phyloP scores from a whole-genome alignment of 305 asterid genomes.

The Euphrasia arctica region DNA sequence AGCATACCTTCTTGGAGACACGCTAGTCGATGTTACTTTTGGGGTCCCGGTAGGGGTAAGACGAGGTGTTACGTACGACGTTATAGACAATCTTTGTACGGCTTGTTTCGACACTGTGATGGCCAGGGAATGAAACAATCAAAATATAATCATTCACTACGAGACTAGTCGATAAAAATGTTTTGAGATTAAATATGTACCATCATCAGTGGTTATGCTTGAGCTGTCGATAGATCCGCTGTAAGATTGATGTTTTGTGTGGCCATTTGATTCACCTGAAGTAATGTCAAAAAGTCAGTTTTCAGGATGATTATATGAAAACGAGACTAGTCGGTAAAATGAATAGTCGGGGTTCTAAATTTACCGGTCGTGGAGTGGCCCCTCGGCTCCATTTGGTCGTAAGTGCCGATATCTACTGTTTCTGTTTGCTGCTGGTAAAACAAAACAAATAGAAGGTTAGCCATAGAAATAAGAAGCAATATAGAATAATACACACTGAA shows the following conservation, averaged over 20 bases:
- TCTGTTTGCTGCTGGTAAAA: slow-evolving; percentile 56
- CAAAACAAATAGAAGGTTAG: slow-evolving; percentile 22
- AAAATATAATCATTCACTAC: slow-evolving; percentile 18
- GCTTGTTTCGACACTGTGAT: slow-evolving; percentile 58
- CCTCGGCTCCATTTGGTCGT: slow-evolving; percentile 66
- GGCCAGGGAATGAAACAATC: too few species aligned
- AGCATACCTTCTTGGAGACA: slow-evolving; percentile 79
- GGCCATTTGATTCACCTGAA: slow-evolving; percentile 59
- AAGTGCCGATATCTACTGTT: slow-evolving; percentile 82
- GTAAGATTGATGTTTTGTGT: slow-evolving; percentile 45
- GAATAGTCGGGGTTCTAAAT: slow-evolving; percentile 7
- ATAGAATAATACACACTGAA: neutral
- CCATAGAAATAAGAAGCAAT: slow-evolving; percentile 12
- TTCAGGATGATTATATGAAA: slow-evolving; percentile 14
- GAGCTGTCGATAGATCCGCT: slow-evolving; percentile 45
- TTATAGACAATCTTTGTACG: slow-evolving; percentile 48
- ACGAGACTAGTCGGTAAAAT: neutral
- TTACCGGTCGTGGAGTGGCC: slow-evolving; percentile 56
- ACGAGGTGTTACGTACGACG: slow-evolving; percentile 70
- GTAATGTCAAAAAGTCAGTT: slow-evolving; percentile 15
- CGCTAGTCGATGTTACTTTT: slow-evolving; percentile 55
- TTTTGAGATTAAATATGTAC: slow-evolving; percentile 30
- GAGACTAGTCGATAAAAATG: too few species aligned
- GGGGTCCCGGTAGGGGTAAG: slow-evolving; percentile 87
- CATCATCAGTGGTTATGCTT: slow-evolving; percentile 43